Base-by-base conservation (phyloP, 768 basidiomycete species). In the Boletus vermiculosoides region DNA sequence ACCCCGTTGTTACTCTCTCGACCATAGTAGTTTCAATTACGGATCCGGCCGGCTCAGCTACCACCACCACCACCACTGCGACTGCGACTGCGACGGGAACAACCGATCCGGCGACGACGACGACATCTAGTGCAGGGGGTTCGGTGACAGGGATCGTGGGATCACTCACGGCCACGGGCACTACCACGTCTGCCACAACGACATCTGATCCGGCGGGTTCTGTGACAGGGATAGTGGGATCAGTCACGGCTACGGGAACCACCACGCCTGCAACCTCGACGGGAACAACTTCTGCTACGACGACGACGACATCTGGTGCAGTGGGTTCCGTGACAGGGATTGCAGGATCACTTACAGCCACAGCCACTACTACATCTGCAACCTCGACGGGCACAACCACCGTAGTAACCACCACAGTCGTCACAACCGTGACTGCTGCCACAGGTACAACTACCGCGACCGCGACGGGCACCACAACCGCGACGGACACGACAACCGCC, bases 101-200 rank as follows among this genome's bases (percentile, higher is more conserved):
- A n/a, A 34, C 57, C n/a, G 23, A 18, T 6, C 7, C 52, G 1
- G 30, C 55, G 3, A 20, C 45, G 22, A 49, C 47, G 13, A 36
- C 33, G 15, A 8, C 50, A 16, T 23, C 61, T 30, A 28, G 15
- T 20, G 2, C 50, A 16, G 47, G 4, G 23, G 40, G 7, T 37
- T 41, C 52, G 1, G 23, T 48, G 16, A 16, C 52, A 2, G 52
- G 48, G 34, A 52, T 54, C 22, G 41, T 54, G 22, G 51, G 31
- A 13, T 41, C 56, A 41, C 37, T 59, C 13, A 55, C 61, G 1
- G 51, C 18, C 4, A 39, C 59, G 22, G 41, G 2, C 12, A 8
- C 49, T 37, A 44, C 52, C 5, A 54, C 53, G 13, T 18, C 63
- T 23, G n/a, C 30, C n/a, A 22, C 53, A 45, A 37, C 56, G n/a